A percentile compares a stretch with the other conserved stretches of the same genome.
Evolutionary conservation across 202 grass and related monocot genomes (phyloP).

Genomic region (Panicum virgatum): DNA sequence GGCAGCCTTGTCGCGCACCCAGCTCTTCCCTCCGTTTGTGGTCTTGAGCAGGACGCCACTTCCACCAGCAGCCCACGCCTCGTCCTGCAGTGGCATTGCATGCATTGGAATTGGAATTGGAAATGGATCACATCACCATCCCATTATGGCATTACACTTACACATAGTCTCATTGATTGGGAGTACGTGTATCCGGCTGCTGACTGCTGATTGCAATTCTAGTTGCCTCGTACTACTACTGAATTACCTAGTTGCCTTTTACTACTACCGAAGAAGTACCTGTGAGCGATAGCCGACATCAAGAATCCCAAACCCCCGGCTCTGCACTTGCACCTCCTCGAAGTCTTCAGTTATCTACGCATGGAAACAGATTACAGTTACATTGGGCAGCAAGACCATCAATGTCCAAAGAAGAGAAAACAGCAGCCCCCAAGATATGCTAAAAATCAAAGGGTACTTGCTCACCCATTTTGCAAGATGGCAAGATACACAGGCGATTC

Average conservation of each 20-base stretch:
- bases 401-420: background rate
- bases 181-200: background rate
- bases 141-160: background rate
- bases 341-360: conserved; percentile 89
- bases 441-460: background rate
- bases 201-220: background rate
- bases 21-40: conserved; percentile 79
- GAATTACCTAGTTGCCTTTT: conserved; percentile 14
- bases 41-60: conserved; percentile 88
- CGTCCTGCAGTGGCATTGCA: conserved; percentile 47
- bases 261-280: conserved; percentile 39
- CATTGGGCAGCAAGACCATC: background rate
- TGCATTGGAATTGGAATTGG: background rate
- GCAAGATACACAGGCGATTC: background rate
- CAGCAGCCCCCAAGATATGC: background rate
- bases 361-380: background rate
- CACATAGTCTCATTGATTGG: background rate
- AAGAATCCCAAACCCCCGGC: conserved; percentile 91
- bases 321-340: conserved; percentile 88
- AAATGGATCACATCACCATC: background rate
- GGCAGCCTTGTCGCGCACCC: conserved; percentile 90
- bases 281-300: conserved; percentile 89
- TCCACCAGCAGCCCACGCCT: conserved; percentile 93
- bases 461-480: background rate
- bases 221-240: conserved; percentile 3